Evolutionary conservation across 176 grass and related monocot species (phyloP).

Genomic region (Stipa capillata): DNA sequence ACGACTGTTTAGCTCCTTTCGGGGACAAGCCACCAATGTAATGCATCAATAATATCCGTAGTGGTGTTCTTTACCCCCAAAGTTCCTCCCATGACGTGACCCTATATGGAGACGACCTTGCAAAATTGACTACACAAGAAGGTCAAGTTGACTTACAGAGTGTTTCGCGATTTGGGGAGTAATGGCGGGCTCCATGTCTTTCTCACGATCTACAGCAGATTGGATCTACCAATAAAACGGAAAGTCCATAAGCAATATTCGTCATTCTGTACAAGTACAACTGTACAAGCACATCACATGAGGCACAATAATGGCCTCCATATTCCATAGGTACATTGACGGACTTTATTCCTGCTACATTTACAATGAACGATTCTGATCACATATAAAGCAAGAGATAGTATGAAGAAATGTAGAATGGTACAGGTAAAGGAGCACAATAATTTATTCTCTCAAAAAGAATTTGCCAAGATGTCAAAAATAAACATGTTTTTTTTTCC

Average conservation of each 20-base stretch:
- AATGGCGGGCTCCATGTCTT: neutral
- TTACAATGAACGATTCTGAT: neutral
- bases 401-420: neutral
- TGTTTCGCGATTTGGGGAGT: neutral
- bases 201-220: neutral
- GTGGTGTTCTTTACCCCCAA: neutral
- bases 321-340: neutral
- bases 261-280: too few species aligned
- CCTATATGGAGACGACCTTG: neutral
- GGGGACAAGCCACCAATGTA: neutral
- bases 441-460: neutral
- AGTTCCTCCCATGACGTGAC: neutral
- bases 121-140: neutral
- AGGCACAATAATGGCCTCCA: neutral
- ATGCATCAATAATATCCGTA: slow-evolving; percentile 1
- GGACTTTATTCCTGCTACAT: neutral
- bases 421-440: neutral
- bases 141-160: neutral
- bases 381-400: neutral
- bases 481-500: neutral
- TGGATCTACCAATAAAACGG: neutral
- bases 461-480: neutral
- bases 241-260: neutral
- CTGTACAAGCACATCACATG: neutral
- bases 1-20: neutral